Conservation (phyloP, 208 protist species). For the Trypanosoma conorhini region DNA sequence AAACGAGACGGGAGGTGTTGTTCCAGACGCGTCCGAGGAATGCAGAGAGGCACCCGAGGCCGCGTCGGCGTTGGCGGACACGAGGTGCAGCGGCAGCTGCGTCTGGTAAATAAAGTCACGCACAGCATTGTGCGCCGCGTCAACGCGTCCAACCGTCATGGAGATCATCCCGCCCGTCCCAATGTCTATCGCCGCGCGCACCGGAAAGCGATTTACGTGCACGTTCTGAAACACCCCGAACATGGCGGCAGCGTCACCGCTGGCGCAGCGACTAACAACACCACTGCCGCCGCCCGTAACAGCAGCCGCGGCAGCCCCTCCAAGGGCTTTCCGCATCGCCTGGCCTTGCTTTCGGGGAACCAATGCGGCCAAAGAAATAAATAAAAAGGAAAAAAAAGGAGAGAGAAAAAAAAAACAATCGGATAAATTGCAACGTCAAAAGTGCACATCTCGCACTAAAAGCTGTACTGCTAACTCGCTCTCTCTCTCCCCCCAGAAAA, state of each 20-base stretch:
- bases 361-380: not conserved
- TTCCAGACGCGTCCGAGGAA: slow-evolving; percentile 14
- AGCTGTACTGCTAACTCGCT: too few species aligned
- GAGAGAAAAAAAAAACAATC: too few species aligned
- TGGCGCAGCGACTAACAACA: not conserved
- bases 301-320: slow-evolving; percentile 5
- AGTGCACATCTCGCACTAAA: too few species aligned
- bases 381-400: not conserved
- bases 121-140: slow-evolving; percentile 47
- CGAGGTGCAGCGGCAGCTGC: slow-evolving; percentile 73
- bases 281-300: not conserved
- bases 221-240: slow-evolving; percentile 74
- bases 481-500: too few species aligned
- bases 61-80: slow-evolving; percentile 18
- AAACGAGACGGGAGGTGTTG: slow-evolving; percentile 25
- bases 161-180: slow-evolving; percentile 73
- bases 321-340: slow-evolving; percentile 6
- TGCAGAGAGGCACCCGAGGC: slow-evolving; percentile 12
- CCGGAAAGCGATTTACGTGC: slow-evolving; percentile 77
- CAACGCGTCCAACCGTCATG: slow-evolving; percentile 76
- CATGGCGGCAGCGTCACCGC: slow-evolving; percentile 11
- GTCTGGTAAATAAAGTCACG: slow-evolving; percentile 76
- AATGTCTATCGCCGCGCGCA: slow-evolving; percentile 87
- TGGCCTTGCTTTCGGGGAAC: not conserved
- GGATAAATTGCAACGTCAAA: too few species aligned